Conservation (phyloP, 176 grass and related monocot genomes). For the Alopecurus myosuroides region DNA sequence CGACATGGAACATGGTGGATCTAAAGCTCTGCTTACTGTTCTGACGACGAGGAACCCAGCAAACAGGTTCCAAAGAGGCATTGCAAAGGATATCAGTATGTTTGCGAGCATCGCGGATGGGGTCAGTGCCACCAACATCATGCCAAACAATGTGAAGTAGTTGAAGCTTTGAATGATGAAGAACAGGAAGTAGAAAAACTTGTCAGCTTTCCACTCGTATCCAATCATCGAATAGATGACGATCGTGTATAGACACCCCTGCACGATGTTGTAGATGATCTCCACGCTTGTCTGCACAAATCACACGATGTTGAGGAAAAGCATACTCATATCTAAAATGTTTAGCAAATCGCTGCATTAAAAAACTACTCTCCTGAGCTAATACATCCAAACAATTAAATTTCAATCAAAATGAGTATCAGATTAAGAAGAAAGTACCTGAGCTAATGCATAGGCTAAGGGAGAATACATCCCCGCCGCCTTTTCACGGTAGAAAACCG, state of each 20-base stretch:
- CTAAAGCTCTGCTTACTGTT: conserved; percentile 33
- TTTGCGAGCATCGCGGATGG: conserved; percentile 52
- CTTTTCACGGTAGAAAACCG: conserved; percentile 85
- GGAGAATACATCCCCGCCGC: conserved; percentile 96
- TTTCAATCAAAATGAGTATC: not conserved
- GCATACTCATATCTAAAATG: not conserved
- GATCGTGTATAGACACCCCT: conserved; percentile 54
- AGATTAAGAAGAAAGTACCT: conserved; percentile 7
- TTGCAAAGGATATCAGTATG: conserved; percentile 51
- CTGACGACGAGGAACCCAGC: conserved; percentile 61
- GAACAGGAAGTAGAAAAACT: conserved; percentile 79
- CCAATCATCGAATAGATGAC: conserved; percentile 71
- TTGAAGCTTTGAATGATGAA: conserved; percentile 65
- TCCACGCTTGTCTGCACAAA: conserved; percentile 54
- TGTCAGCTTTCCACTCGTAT: conserved; percentile 57
- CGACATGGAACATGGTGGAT: not conserved
- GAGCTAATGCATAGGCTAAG: conserved; percentile 82
- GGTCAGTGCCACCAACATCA: conserved; percentile 70
- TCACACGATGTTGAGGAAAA: not conserved
- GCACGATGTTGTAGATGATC: conserved; percentile 54
- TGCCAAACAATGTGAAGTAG: conserved; percentile 76
- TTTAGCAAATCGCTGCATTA: not conserved
- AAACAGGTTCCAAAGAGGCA: conserved; percentile 76
- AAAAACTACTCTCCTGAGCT: not conserved
- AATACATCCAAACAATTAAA: not conserved